Evolutionary conservation across 345 rosid species (phyloP).

Genomic region (Arabidopsis arenosa): DNA sequence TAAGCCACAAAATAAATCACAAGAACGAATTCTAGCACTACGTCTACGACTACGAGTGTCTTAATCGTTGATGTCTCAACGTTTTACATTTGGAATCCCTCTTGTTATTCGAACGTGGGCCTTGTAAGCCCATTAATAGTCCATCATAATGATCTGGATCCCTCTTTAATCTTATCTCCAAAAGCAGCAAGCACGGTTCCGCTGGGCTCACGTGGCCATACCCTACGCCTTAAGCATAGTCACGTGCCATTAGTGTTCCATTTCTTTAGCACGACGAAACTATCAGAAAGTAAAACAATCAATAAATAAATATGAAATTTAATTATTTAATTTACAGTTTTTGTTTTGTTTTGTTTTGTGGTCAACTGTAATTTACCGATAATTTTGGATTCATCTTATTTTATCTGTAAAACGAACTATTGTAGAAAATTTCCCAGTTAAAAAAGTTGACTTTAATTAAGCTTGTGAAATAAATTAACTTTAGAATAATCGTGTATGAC

Average conservation of each 20-base stretch:
- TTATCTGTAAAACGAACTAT: not conserved
- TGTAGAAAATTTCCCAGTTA: not conserved
- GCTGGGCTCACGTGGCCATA: slow-evolving; percentile 31
- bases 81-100: too few relatives aligned
- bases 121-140: slow-evolving; percentile 1
- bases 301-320: not conserved
- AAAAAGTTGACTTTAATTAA: slow-evolving; percentile 18
- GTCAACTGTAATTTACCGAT: slow-evolving; percentile 20
- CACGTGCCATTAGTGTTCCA: slow-evolving; percentile 38
- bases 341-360: not conserved
- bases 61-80: too few relatives aligned
- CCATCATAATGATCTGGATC: slow-evolving; percentile 6
- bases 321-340: not conserved
- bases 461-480: not conserved
- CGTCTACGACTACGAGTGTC: too few relatives aligned
- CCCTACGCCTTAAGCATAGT: slow-evolving; percentile 45
- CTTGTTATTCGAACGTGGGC: not conserved
- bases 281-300: not conserved
- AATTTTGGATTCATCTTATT: not conserved
- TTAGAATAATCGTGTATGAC: not conserved
- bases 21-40: too few relatives aligned
- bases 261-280: slow-evolving; percentile 48
- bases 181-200: slow-evolving; percentile 13
- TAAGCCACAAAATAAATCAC: too few relatives aligned
- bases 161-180: not conserved